Evolutionary conservation across 2,329 filamentous ascomycete species (phyloP).

Genomic region (Fusarium sp.): DNA sequence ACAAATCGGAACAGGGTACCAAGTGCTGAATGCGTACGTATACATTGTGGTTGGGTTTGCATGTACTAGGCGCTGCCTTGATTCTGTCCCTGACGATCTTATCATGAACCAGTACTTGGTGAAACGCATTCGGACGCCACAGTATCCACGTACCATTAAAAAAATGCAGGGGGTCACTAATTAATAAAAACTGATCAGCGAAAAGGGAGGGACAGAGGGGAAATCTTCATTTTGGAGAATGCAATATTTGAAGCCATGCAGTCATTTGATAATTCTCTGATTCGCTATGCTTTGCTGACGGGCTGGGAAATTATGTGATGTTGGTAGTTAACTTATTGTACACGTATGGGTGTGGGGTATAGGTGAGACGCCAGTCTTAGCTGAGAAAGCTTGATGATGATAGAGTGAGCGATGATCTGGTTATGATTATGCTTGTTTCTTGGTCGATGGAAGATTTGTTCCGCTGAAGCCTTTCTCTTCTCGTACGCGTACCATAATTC

Average conservation of each 20-base stretch:
- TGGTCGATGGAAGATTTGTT: background rate
- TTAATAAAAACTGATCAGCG: constrained; percentile 24
- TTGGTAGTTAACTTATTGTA: constrained; percentile 18
- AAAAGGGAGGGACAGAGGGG: background rate
- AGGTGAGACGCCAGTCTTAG: constrained; percentile 10
- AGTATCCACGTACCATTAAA: constrained; percentile 37
- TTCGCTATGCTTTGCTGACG: constrained; percentile 22
- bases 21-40: constrained; percentile 14
- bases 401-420: constrained; percentile 9
- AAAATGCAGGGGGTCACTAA: constrained; percentile 36
- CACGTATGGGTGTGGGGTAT: constrained; percentile 12
- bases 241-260: background rate
- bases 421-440: constrained; percentile 4
- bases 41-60: background rate
- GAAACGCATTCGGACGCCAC: constrained; percentile 45
- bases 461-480: background rate
- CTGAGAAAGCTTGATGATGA: constrained; percentile 23
- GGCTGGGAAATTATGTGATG: constrained; percentile 27
- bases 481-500: background rate
- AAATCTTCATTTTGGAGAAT: constrained; percentile 22
- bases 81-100: constrained; percentile 46
- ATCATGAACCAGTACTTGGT: constrained; percentile 18
- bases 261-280: constrained; percentile 14
- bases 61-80: constrained; percentile 19
- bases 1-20: constrained; percentile 8